Percentiles rank a stretch among this genome's conserved stretches.
phyloP scores from a whole-genome alignment of 2,329 filamentous ascomycete species.

The Alternaria sp. region DNA sequence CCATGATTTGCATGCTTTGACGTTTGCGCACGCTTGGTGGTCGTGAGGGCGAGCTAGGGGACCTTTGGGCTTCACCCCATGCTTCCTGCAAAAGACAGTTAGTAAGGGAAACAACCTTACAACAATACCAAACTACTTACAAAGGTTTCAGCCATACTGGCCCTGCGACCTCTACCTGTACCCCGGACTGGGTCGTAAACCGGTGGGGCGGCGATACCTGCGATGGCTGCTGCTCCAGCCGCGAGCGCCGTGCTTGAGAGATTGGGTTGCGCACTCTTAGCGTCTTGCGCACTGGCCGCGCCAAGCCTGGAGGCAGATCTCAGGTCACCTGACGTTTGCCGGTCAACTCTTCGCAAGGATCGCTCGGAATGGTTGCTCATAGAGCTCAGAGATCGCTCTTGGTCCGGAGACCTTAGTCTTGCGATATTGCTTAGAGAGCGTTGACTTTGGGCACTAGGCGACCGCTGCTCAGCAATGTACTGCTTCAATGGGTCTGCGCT shows the following conservation, averaged over 20 bases:
- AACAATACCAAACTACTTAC: conserved; percentile 66
- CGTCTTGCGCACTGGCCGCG: conserved; percentile 54
- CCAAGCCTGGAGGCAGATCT: conserved; percentile 71
- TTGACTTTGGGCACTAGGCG: conserved; percentile 56
- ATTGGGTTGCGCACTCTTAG: conserved; percentile 45
- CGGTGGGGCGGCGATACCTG: conserved; percentile 61
- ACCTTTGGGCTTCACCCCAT: conserved; percentile 88
- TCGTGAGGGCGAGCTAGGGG: conserved; percentile 89
- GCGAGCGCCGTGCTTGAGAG: conserved; percentile 45
- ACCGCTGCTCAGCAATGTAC: conserved; percentile 46
- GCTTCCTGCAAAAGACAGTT: conserved; percentile 73
- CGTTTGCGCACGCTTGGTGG: conserved; percentile 95
- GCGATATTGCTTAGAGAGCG: conserved; percentile 54
- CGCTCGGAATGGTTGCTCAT: conserved; percentile 69
- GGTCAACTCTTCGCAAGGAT: conserved; percentile 73
- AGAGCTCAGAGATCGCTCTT: conserved; percentile 69
- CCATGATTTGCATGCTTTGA: conserved; percentile 93
- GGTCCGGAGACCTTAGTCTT: conserved; percentile 54
- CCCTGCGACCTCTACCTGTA: conserved; percentile 84
- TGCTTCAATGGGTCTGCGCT: conserved; percentile 48
- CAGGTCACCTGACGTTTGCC: conserved; percentile 77
- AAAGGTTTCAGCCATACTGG: conserved; percentile 87
- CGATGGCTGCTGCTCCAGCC: conserved; percentile 51
- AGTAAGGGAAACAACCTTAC: conserved; percentile 29
- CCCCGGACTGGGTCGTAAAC: conserved; percentile 80